These are phyloP conservation scores for Colletotrichum melonis DNA, from an alignment of 2,329 filamentous ascomycete species.

Conservation along the genomic window DNA sequence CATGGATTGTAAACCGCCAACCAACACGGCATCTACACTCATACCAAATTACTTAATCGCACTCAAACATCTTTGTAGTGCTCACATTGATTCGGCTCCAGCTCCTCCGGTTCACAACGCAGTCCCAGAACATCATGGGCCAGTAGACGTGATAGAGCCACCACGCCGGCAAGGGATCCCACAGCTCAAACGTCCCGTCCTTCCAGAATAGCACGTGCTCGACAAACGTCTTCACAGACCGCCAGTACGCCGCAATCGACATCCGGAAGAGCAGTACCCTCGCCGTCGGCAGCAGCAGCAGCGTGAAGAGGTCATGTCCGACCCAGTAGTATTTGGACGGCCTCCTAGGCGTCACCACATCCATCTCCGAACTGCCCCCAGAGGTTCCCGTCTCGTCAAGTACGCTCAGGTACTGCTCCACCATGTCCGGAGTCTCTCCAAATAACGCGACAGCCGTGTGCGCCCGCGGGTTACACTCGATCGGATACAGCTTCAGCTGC, in stretches of 20 bases:
- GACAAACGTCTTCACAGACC: conserved; percentile 43
- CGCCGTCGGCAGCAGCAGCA: conserved; percentile 61
- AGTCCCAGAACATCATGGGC: conserved; percentile 60
- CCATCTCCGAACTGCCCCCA: conserved; percentile 1
- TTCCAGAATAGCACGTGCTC: conserved; percentile 61
- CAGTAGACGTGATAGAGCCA: conserved; percentile 68
- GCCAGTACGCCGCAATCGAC: conserved; percentile 13
- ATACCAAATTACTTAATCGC: conserved; percentile 10
- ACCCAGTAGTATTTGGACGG: conserved; percentile 67
- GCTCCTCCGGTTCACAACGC: conserved; percentile 55
- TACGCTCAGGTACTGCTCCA: conserved; percentile 63
- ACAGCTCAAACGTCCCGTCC: conserved; percentile 63
- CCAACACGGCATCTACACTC: background rate
- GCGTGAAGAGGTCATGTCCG: conserved; percentile 71
- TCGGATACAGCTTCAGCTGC: conserved; percentile 65
- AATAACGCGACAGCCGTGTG: conserved; percentile 77
- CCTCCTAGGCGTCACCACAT: conserved; percentile 36
- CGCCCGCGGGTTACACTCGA: conserved; percentile 77
- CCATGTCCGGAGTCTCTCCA: conserved; percentile 56
- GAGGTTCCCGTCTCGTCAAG: conserved; percentile 45
- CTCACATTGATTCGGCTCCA: conserved; percentile 78
- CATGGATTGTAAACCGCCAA: background rate
- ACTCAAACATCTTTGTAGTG: conserved; percentile 56
- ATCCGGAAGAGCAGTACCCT: conserved; percentile 48
- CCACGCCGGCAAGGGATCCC: conserved; percentile 68